Evolutionary conservation across 2,329 filamentous ascomycete species (phyloP).

Genomic region (Claviceps digitariae): DNA sequence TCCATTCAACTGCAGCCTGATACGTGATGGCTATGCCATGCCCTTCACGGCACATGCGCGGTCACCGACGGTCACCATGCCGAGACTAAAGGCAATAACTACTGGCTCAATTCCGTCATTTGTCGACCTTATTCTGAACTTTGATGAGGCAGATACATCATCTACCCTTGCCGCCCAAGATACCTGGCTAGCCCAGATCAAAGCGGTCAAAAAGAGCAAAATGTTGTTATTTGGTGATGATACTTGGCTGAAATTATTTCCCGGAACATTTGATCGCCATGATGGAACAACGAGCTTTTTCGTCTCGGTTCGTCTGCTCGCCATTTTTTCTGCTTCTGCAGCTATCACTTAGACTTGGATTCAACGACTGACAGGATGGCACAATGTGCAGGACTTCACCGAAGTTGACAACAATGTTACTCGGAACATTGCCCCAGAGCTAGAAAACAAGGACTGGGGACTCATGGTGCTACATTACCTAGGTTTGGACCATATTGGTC

Average conservation of each 20-base stretch:
- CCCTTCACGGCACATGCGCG: slow-evolving; percentile 93
- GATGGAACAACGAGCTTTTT: slow-evolving; percentile 98
- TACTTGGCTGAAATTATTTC: slow-evolving; percentile 96
- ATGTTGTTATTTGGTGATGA: slow-evolving; percentile 95
- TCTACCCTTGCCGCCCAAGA: slow-evolving; percentile 82
- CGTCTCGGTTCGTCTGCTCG: slow-evolving; percentile 63
- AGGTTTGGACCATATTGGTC: slow-evolving; percentile 91
- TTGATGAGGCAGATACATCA: slow-evolving; percentile 84
- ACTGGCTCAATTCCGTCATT: slow-evolving; percentile 98
- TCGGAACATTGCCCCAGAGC: slow-evolving; percentile 66
- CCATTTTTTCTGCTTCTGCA: not conserved
- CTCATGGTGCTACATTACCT: slow-evolving; percentile 92
- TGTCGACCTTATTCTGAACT: slow-evolving; percentile 89
- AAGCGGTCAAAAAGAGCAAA: slow-evolving; percentile 54
- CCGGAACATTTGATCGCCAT: slow-evolving; percentile 67
- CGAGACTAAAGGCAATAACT: slow-evolving; percentile 89
- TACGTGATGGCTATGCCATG: slow-evolving; percentile 67
- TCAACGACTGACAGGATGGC: slow-evolving; percentile 1
- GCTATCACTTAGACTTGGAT: not conserved
- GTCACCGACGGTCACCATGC: slow-evolving; percentile 98
- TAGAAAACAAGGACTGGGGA: slow-evolving; percentile 72
- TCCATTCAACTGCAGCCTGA: slow-evolving; percentile 46
- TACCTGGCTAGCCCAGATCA: slow-evolving; percentile 92
- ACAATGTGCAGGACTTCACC: slow-evolving; percentile 64
- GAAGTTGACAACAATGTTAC: slow-evolving; percentile 98